Percentiles rank a stretch among this genome's conserved stretches.
phyloP scores from a whole-genome alignment of 768 basidiomycete genomes.

The Galerina marginata region DNA sequence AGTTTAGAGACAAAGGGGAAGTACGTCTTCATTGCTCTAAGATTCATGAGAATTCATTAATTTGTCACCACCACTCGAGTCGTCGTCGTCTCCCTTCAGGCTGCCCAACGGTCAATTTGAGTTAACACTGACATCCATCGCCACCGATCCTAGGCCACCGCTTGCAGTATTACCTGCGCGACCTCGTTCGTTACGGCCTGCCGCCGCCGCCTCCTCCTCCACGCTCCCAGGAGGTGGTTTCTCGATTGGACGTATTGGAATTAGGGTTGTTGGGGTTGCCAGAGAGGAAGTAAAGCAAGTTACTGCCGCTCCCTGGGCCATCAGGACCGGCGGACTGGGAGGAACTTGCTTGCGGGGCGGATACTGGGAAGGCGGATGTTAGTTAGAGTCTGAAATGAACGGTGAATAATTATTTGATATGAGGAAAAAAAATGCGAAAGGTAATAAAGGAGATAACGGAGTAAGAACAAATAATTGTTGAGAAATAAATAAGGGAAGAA shows the following conservation, averaged over 20 bases:
- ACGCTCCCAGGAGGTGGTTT: slow-evolving; percentile 38
- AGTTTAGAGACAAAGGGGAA: too few relatives aligned
- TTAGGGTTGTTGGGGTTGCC: slow-evolving; percentile 18
- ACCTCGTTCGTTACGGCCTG: too few relatives aligned
- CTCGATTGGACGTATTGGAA: slow-evolving; percentile 9
- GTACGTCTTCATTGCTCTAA: too few relatives aligned
- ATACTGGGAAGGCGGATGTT: slow-evolving; percentile 16
- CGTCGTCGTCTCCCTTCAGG: slow-evolving; percentile 7
- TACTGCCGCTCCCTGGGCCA: slow-evolving; percentile 15
- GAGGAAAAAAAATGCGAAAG: neutral
- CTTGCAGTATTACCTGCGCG: too few relatives aligned
- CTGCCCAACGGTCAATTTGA: too few relatives aligned
- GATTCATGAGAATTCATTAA: too few relatives aligned
- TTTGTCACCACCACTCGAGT: too few relatives aligned
- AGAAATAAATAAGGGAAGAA: too few relatives aligned
- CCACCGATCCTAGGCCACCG: too few relatives aligned
- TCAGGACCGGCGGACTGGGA: slow-evolving; percentile 18
- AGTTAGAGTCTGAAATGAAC: slow-evolving; percentile 18
- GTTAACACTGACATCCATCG: too few relatives aligned
- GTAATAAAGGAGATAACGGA: neutral
- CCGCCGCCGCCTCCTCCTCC: slow-evolving; percentile 9
- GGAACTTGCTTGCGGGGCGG: slow-evolving; percentile 16
- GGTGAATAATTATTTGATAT: slow-evolving; percentile 6
- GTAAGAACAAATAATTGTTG: too few relatives aligned
- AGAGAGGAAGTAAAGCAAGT: slow-evolving; percentile 39